Base-by-base conservation (phyloP, 495 filamentous ascomycete genomes). In the Aspergillus cristatus region DNA sequence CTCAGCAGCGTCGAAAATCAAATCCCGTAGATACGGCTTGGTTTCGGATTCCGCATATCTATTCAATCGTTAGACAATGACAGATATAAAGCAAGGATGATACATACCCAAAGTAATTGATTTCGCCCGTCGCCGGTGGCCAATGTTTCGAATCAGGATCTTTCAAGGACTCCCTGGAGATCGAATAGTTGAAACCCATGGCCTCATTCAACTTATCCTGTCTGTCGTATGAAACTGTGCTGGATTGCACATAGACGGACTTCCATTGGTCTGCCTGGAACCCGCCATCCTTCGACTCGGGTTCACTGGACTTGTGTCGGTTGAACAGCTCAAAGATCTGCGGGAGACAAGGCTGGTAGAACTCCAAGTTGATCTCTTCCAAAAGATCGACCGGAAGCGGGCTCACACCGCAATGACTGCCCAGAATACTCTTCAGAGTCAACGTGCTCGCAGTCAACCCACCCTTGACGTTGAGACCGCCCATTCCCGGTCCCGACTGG, bases 271-370 rank as follows among this genome's bases (percentile, higher is more conserved):
- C 22, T 3, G 46, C 35, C 17, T 46, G 16, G 29, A 48, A 42
- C 16, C 39, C 35, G 30, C 37, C 28, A 16, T 39, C 37, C 10
- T 38, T 33, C 1, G 32, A 20, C 1, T 37, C 24, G 7, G 28
- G 12, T 13, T 51, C 40, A 3, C 14, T 33, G 3, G 34, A 18
- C 26, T 57, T 67, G 13, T 53, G 49, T 28, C 46, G 28, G 33
- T 69, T 69, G 45, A 68, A 67, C 16, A 61, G 36, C n/a, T 62
- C 53, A 13, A 70, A 50, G 10, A 70, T 53, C 30, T 69, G 66
- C 7, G 65, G 58, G 11, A 69, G 40, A 39, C 66, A 70, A 1
- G 66, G 66, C 40, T 70, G 66, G 35, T 70, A 70, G 20, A 67
- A 63, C 14, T 66, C 58, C 5, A 58, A 50, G 24, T 38, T 35